Conservation (phyloP, 2,329 filamentous ascomycete genomes). For the Cladobotryum protrusum region DNA sequence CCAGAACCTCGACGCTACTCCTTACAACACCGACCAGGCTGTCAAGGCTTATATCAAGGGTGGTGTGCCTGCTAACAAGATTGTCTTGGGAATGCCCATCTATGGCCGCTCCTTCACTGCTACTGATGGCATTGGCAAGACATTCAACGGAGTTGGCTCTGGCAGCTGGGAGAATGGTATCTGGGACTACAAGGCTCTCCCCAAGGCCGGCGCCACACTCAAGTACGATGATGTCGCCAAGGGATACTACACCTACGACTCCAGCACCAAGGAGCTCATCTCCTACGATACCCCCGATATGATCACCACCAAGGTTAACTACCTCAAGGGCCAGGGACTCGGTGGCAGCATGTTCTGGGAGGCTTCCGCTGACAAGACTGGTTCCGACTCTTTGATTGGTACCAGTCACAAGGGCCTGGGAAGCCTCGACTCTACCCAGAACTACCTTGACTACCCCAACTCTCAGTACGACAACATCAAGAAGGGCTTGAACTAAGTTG, state of each 20-base stretch:
- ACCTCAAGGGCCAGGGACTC: constrained; percentile 55
- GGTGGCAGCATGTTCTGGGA: constrained; percentile 88
- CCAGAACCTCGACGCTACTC: constrained; percentile 52
- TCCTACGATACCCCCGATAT: constrained; percentile 63
- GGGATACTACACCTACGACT: constrained; percentile 68
- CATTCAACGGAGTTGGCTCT: constrained; percentile 57
- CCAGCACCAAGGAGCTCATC: constrained; percentile 54
- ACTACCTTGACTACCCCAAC: constrained; percentile 45
- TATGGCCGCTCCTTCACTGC: constrained; percentile 23
- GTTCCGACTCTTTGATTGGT: constrained; percentile 53
- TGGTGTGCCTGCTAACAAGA: constrained; percentile 58
- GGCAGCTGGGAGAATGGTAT: constrained; percentile 69
- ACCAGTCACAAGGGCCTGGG: constrained; percentile 37
- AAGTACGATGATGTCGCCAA: constrained; percentile 50
- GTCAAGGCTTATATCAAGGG: constrained; percentile 58
- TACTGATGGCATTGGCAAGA: constrained; percentile 58
- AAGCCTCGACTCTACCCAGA: constrained; percentile 39
- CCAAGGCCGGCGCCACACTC: constrained; percentile 52
- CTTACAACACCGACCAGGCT: constrained; percentile 62
- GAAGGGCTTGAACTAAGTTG: constrained; percentile 18
- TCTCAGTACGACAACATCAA: constrained; percentile 52
- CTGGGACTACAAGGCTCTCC: constrained; percentile 77
- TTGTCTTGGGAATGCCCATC: constrained; percentile 73
- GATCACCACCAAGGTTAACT: constrained; percentile 56
- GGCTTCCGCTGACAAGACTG: constrained; percentile 59